Base-by-base conservation (phyloP, 352 stramenopile genomes). In the Globisporangium irregulare region DNA sequence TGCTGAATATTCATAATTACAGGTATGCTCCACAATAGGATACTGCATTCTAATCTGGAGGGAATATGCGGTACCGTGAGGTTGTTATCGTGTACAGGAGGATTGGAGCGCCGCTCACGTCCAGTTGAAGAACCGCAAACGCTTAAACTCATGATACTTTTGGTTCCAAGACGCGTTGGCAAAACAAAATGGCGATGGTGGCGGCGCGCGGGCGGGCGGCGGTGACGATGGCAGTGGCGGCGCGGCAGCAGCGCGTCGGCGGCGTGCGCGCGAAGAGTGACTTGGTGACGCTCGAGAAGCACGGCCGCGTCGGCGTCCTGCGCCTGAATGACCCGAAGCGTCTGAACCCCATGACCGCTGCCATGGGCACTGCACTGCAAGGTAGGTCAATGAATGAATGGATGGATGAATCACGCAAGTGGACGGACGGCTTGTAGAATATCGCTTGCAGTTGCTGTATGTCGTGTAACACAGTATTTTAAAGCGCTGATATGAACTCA, bases 261-360 rank as follows among this genome's bases (percentile, higher is more conserved):
- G 41, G 64, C 12, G 48, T 34, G 61, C 73, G 73, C 55, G 53
- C 29, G 20, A 80, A 71, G 71, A 83, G 78, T 59, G 72, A 74
- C 46, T 60, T 79, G 22, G 80, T 85, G 69, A 85, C 78, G 61
- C 72, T 89, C 25, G 78, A 89, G 71, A 77, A 80, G 73, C 66
- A 72, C 41, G 78, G 78, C 7, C 59, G 64, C 50, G 74, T 89
- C 56, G 80, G 72, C 12, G 79, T 89, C 54, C 59, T 89, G 73
- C 78, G 76, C 0, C 72, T 97, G 9, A 90, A 97, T 59, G 82
- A 93, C 48, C 89, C 88, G 0, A 77, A 81, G 69, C 90, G 83
- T n/a, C 77, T 94, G 54, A 98, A 98, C 76, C 84, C 92, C 14
- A 82, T 98, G 74, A 97, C 92, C 1, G 72, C 79, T 3, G 77